Percentiles rank a stretch among this genome's conserved stretches.
Conservation (phyloP, 2,329 filamentous ascomycete species). For the Eutypa lata region DNA sequence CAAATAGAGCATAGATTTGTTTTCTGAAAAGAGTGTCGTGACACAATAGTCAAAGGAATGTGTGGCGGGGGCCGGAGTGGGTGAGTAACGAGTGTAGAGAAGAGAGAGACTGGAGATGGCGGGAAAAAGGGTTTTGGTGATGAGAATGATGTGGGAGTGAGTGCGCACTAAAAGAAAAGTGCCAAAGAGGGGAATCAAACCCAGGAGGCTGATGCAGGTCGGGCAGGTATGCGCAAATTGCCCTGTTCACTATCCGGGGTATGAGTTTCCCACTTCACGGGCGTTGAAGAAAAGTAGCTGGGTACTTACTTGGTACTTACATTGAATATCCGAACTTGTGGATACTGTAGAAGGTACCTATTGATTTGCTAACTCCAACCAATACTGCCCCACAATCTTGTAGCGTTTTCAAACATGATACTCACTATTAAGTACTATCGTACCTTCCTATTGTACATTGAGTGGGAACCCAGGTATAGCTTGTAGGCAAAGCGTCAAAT, state of each 20-base stretch:
- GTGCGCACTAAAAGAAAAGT: background rate
- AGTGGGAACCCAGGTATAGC: background rate
- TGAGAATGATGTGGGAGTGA: background rate
- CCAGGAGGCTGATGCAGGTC: background rate
- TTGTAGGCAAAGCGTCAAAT: background rate
- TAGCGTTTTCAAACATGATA: too few species aligned
- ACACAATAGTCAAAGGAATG: constrained; percentile 4
- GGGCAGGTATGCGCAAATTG: too few species aligned
- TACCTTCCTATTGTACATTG: background rate
- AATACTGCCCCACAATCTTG: too few species aligned
- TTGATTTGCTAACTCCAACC: too few species aligned
- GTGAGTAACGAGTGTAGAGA: constrained; percentile 8
- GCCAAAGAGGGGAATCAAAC: background rate
- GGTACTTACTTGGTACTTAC: too few species aligned
- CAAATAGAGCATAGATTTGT: background rate
- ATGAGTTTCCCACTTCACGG: too few species aligned
- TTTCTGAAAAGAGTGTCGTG: constrained; percentile 2
- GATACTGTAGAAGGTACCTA: too few species aligned
- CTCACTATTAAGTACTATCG: too few species aligned
- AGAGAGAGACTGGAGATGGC: constrained; percentile 1
- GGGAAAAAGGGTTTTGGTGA: background rate
- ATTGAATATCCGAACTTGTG: too few species aligned
- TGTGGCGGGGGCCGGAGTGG: constrained; percentile 9
- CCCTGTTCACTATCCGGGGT: too few species aligned
- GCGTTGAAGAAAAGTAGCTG: too few species aligned